Evolutionary conservation across 257 asterid species (phyloP).

Genomic region (Solanum bulbocastanum): DNA sequence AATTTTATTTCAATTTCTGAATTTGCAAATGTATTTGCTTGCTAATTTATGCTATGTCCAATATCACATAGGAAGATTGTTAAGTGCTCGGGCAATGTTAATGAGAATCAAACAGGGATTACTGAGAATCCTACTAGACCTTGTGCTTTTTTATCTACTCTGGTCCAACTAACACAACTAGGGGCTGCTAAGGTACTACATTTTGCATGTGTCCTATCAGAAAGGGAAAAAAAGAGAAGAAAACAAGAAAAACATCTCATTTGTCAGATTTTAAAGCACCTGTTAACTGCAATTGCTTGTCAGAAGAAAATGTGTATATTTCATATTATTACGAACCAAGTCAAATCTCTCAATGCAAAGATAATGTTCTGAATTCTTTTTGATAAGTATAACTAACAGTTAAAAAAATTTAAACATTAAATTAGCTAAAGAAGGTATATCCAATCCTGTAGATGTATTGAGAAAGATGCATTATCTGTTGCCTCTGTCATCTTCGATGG

Average conservation of each 20-base stretch:
- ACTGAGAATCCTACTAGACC: not conserved
- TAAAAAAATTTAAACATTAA: not conserved
- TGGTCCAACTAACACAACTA: not conserved
- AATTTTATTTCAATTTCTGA: not conserved
- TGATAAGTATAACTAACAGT: not conserved
- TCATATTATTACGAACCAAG: not conserved
- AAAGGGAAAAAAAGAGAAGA: not conserved
- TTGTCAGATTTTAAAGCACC: not conserved
- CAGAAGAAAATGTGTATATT: not conserved
- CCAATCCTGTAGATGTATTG: not conserved
- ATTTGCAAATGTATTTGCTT: not conserved
- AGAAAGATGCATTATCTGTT: not conserved
- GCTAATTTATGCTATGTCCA: not conserved
- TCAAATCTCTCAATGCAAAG: not conserved
- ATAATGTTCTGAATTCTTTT: not conserved
- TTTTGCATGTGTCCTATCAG: not conserved
- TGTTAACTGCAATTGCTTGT: not conserved
- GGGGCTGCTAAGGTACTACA: not conserved
- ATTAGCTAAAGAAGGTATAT: not conserved
- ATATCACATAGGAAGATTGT: not conserved
- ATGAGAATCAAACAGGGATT: not conserved
- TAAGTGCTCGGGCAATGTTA: not conserved
- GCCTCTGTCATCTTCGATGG: not conserved
- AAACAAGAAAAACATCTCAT: not conserved
- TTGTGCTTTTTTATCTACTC: not conserved